Evolutionary conservation across 192 early-diverging fungal genomes (phyloP).

Genomic region (Gonapodya sp.): DNA sequence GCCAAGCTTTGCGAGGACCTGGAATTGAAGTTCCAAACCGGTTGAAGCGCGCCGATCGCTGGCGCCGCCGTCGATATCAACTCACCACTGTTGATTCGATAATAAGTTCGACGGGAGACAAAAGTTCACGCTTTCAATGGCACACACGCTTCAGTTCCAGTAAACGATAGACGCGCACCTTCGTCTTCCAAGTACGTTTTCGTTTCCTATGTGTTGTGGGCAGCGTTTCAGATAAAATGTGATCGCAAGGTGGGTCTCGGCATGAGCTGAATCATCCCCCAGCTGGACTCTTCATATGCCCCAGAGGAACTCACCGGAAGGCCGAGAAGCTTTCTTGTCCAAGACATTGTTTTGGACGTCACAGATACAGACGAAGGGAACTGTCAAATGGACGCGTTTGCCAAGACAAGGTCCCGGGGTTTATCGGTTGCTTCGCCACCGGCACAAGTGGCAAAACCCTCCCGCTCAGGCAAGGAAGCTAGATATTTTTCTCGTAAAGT

Average conservation of each 20-base stretch:
- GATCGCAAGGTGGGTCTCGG: too few species aligned
- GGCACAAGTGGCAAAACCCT: too few species aligned
- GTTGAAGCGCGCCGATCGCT: not conserved
- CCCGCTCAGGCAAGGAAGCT: too few species aligned
- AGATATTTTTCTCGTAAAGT: too few species aligned
- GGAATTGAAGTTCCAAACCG: not conserved
- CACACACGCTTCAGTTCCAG: not conserved
- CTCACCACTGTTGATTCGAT: not conserved
- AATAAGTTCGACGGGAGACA: not conserved
- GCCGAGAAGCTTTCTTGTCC: not conserved
- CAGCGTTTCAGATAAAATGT: too few species aligned
- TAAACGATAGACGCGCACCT: too few species aligned
- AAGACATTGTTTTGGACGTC: not conserved
- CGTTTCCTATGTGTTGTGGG: not conserved
- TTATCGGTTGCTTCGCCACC: not conserved
- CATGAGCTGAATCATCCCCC: too few species aligned
- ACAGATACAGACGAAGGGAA: not conserved
- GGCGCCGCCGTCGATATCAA: not conserved
- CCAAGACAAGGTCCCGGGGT: not conserved
- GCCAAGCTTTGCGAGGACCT: conserved; percentile 8
- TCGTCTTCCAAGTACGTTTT: not conserved
- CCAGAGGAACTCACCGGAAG: not conserved
- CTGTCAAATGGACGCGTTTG: not conserved
- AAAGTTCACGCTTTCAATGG: not conserved
- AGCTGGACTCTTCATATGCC: too few species aligned